Base-by-base conservation (phyloP, 257 asterid genomes). In the Penstemon eatonii region DNA sequence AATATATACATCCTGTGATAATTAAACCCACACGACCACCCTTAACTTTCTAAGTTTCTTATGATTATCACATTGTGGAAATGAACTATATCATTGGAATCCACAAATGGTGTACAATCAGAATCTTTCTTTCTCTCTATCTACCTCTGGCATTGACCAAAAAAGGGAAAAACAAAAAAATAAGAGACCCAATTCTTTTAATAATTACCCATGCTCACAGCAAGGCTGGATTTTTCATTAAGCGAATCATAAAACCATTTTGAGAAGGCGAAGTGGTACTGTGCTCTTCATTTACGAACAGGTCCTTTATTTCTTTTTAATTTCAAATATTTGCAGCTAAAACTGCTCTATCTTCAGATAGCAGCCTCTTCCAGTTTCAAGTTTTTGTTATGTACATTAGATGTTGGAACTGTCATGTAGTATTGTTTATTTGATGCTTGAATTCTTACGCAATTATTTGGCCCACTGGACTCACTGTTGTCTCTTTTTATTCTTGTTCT, bases 361-460 rank as follows among this genome's bases (percentile, higher is more conserved):
- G 15, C 46, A 1, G 65, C 49, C 10, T 51, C 54, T 10, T 12
- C 40, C 1, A 10, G 4, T 45, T n/a, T 66, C 66, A 13, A 43
- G 60, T 47, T 25, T 55, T 44, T 76, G n/a, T 38, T 9, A 55
- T 46, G 63, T 43, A 62, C 41, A 11, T 13, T 66, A 18, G 44
- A 65, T 44, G 52, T 63, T 53, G 66, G 56, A 43, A 44, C 63
- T 68, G 64, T 61, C 43, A 54, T 60, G 61, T 25, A 25, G 46
- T 70, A 42, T 15, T 59, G 54, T 66, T 62, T 64, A 55, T 39
- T 63, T 54, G 66, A 49, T 40, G 8, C 57, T 57, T 40, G 56
- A 38, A 25, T 54, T 45, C 60, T 61, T 5, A 42, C 55, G 39
- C 62, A 63, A 58, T 50, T 67, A 6, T 33, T 25, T 63, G 25